Evolutionary conservation across 1,284 basidiomycete species (phyloP), one percentile per base, ranked within the genome.

Genomic region (Fomitopsis schrenkii): DNA sequence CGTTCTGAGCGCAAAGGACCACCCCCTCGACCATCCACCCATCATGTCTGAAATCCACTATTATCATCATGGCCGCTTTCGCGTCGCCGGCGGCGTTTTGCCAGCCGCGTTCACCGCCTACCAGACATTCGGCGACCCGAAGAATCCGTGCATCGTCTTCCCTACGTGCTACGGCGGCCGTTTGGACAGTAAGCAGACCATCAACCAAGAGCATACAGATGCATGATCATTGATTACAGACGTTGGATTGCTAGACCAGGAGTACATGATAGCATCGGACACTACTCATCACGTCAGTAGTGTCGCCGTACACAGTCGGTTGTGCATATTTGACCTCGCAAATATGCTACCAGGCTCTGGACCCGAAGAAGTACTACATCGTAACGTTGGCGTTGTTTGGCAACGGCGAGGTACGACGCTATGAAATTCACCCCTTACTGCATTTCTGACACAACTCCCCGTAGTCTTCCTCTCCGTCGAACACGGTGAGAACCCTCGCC

Each of bases 381-480:
- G 82, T 85, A 17, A 84, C 84, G 0, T 79, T 85, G 62, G 82
- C 83, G 0, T 69, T 85, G 41, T 85, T 85, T 67, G 82, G 80
- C 33, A 84, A 84, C 62, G 84, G 84, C 68, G 83, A 85, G 76
- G 83, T 83, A 58, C 41, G 75, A 52, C n/a, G 5, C 7, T 14
- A 7, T 7, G 8, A 40, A 6, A 14, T 2, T 3, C 41, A 26
- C 15, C 8, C 14, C 22, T 26, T 5, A 59, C 35, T 30, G 30
- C 19, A 10, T 17, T 7, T 26, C 26, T 36, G 12, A 52, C 19
- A 48, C n/a, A 46, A 8, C 19, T 19, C 41, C 58, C 28, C 44
- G 19, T 41, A 76, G 82, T 87, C 84, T 0, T 86, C 84, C 7
- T 86, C 85, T 26, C 85, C 85, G 15, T 87, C 85, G 0, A 86